phyloP scores from a whole-genome alignment of 306 rosid species.

The Cicer pinnatifidum region DNA sequence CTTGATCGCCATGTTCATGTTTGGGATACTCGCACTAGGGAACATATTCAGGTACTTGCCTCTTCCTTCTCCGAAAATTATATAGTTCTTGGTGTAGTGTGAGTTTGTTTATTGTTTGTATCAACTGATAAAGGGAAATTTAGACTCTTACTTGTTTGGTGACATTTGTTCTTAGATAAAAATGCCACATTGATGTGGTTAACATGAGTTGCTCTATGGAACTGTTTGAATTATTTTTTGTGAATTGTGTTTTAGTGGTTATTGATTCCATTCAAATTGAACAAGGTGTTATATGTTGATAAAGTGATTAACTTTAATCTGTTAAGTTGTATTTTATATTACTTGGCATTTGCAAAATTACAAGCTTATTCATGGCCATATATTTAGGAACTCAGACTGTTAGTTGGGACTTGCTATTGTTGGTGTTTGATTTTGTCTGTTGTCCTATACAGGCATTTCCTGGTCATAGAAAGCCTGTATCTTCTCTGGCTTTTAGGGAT shows the following conservation, averaged over 20 bases:
- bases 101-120: constrained; percentile 8
- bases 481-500: constrained; percentile 87
- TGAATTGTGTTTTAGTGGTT: constrained; percentile 8
- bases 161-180: neutral
- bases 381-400: constrained; percentile 17
- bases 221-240: neutral
- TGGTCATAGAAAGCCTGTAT: constrained; percentile 88
- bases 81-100: neutral
- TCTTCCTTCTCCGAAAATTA: neutral
- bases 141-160: constrained; percentile 1
- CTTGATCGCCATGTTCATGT: constrained; percentile 94
- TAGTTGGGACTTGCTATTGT: constrained; percentile 3
- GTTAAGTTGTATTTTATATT: neutral
- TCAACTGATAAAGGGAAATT: neutral
- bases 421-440: constrained; percentile 27
- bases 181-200: neutral
- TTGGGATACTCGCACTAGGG: constrained; percentile 91
- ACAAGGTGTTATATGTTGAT: neutral
- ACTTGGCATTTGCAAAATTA: neutral
- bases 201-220: neutral
- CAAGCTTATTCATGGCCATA: neutral
- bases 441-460: constrained; percentile 75
- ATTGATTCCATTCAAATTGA: neutral
- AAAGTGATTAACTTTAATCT: neutral
- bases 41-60: constrained; percentile 77